Evolutionary conservation across 2,329 filamentous ascomycete species (phyloP).

Genomic region (Hortaea sp.): DNA sequence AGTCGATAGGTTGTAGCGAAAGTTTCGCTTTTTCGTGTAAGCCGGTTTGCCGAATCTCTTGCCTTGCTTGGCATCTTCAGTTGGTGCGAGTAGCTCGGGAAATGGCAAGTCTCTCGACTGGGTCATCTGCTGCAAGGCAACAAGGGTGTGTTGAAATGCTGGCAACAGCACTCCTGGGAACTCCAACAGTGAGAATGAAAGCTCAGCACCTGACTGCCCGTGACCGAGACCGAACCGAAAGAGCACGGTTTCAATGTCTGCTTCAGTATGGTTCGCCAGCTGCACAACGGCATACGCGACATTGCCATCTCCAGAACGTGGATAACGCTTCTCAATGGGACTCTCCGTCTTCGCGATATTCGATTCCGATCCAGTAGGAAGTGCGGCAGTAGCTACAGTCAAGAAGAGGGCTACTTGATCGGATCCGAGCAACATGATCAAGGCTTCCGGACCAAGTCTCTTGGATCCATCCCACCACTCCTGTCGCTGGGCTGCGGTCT

Average conservation of each 20-base stretch:
- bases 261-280: conserved; percentile 3
- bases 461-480: conserved; percentile 45
- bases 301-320: not conserved
- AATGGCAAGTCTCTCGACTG: conserved; percentile 47
- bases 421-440: conserved; percentile 42
- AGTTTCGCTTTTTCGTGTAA: no score
- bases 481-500: conserved; percentile 44
- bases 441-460: conserved; percentile 38
- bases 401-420: conserved; percentile 20
- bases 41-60: no score
- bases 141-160: conserved; percentile 48
- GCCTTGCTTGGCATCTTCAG: no score
- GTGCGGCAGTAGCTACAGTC: conserved; percentile 8
- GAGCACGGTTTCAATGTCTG: no score
- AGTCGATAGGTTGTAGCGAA: no score
- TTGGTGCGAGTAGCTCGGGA: conserved; percentile 33
- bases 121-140: conserved; percentile 46
- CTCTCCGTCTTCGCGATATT: not conserved
- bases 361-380: not conserved
- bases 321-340: conserved; percentile 2
- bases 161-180: conserved; percentile 52
- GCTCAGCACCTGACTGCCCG: not conserved
- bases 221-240: conserved; percentile 2
- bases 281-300: conserved; percentile 7
- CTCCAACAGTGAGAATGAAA: conserved; percentile 45